Conservation (phyloP, 2,329 filamentous ascomycete species). For the Fusarium devonianum region DNA sequence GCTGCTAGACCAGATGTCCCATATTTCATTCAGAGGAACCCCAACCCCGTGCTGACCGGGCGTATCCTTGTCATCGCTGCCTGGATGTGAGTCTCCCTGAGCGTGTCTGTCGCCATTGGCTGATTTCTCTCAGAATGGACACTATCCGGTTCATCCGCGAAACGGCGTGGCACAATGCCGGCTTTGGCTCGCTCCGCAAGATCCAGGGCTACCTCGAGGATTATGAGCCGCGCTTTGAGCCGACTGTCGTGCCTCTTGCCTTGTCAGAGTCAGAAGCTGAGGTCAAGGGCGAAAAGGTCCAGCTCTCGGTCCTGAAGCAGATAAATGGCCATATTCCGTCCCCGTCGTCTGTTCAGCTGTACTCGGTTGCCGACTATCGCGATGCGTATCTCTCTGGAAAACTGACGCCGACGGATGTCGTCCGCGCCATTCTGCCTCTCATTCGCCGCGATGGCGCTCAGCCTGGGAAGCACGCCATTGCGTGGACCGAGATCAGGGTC, state of each 20-base stretch:
- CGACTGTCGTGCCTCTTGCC: constrained; percentile 52
- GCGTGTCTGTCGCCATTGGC: accelerated
- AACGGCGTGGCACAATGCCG: constrained; percentile 64
- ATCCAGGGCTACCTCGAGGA: constrained; percentile 60
- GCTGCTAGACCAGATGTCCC: constrained; percentile 28
- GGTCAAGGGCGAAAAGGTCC: constrained; percentile 7
- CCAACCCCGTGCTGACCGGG: constrained; percentile 29
- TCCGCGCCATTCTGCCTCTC: constrained; percentile 53
- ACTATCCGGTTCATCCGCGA: constrained; percentile 36
- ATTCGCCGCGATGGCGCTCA: constrained; percentile 50
- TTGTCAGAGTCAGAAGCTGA: constrained; percentile 54
- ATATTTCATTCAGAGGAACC: constrained; percentile 24
- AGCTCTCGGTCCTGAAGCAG: constrained; percentile 1
- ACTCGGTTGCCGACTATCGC: constrained; percentile 56
- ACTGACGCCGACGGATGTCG: constrained; percentile 56
- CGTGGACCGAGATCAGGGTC: constrained; percentile 54
- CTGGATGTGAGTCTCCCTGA: constrained; percentile 17
- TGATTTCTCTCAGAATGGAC: constrained; percentile 34
- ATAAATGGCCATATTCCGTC: constrained; percentile 29
- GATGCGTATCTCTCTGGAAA: constrained; percentile 53
- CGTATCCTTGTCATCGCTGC: constrained; percentile 26
- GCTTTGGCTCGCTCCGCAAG: constrained; percentile 65
- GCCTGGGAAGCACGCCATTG: constrained; percentile 51
- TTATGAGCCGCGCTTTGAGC: constrained; percentile 56
- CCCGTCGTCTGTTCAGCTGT: constrained; percentile 47